phyloP scores from a whole-genome alignment of 2,329 filamentous ascomycete genomes.

The Eurotiales sp. region DNA sequence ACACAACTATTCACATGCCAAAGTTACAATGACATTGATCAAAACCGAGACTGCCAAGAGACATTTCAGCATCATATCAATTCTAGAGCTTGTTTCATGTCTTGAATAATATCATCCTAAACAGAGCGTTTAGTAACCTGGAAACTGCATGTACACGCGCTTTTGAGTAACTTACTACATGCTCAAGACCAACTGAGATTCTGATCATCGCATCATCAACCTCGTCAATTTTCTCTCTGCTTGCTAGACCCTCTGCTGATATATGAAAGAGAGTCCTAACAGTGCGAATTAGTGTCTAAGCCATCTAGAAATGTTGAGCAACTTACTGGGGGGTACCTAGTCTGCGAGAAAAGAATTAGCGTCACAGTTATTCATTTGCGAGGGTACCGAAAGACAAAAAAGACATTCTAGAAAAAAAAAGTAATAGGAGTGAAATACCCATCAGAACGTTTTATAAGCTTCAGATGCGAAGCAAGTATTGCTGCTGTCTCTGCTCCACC shows the following conservation, averaged over 20 bases:
- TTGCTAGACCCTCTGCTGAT: neutral
- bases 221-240: conserved; percentile 70
- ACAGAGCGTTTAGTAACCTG: neutral
- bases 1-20: no score
- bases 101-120: conserved; percentile 78
- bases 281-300: neutral
- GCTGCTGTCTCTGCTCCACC: neutral
- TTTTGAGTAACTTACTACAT: conserved; percentile 52
- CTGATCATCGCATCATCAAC: conserved; percentile 80
- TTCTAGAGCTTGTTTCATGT: conserved; percentile 67
- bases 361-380: neutral
- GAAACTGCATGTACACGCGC: no score
- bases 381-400: neutral
- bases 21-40: no score
- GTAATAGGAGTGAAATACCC: conserved; percentile 7
- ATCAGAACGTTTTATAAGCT: conserved; percentile 8
- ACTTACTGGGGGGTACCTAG: conserved; percentile 15
- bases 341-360: neutral
- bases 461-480: conserved; percentile 1
- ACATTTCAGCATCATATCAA: neutral
- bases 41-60: no score
- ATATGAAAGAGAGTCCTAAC: conserved; percentile 30
- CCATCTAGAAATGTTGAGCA: neutral
- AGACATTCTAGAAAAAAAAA: neutral
- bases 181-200: conserved; percentile 86